These are phyloP conservation scores for Medicago ruthenica DNA, from an alignment of 306 rosid genomes.

Conservation along the genomic window DNA sequence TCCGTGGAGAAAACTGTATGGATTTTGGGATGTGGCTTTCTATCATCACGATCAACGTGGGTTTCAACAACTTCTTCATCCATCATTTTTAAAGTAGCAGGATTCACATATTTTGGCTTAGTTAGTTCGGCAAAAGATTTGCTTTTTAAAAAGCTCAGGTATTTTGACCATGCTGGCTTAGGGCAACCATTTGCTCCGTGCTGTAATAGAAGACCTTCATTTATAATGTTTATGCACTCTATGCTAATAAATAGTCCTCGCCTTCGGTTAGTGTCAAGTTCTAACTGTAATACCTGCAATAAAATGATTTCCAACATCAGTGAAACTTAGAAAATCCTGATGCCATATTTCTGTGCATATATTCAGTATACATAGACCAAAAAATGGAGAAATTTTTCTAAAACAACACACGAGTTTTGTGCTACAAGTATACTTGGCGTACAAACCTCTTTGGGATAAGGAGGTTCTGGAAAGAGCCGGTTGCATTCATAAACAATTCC, in stretches of 20 bases:
- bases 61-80: slow-evolving; percentile 56
- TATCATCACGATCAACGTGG: slow-evolving; percentile 47
- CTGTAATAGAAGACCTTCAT: slow-evolving; percentile 86
- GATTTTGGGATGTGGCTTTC: slow-evolving; percentile 70
- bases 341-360: background rate
- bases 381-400: background rate
- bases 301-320: slow-evolving; percentile 38
- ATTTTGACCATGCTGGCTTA: slow-evolving; percentile 82
- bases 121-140: slow-evolving; percentile 83
- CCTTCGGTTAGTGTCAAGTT: slow-evolving; percentile 64
- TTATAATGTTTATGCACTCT: slow-evolving; percentile 84
- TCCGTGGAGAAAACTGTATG: slow-evolving; percentile 93
- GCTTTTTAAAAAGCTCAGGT: slow-evolving; percentile 86
- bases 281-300: slow-evolving; percentile 71
- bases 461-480: slow-evolving; percentile 92
- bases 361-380: background rate
- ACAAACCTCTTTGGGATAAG: slow-evolving; percentile 90
- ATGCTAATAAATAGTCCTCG: slow-evolving; percentile 66
- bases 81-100: slow-evolving; percentile 69
- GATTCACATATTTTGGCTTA: slow-evolving; percentile 66
- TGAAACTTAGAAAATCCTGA: slow-evolving; percentile 15
- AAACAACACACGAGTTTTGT: slow-evolving; percentile 14
- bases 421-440: slow-evolving; percentile 25
- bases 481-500: slow-evolving; percentile 80
- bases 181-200: slow-evolving; percentile 87